A percentile compares a stretch with the other conserved stretches of the same genome.
Conservation (phyloP, 306 rosid species). For the Citrullus amarus region DNA sequence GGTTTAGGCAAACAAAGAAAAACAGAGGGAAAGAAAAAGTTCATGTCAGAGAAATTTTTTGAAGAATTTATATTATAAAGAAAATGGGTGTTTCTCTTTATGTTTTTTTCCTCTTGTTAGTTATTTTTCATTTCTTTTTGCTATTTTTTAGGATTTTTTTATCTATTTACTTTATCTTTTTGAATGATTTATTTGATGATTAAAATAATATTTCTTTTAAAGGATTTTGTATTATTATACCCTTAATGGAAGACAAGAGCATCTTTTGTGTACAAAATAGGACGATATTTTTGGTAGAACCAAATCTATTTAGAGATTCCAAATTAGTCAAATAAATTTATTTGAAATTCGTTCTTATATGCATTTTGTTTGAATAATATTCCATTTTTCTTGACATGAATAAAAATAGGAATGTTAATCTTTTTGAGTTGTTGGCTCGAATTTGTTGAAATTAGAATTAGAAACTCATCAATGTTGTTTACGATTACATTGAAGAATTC, state of each 20-base stretch:
- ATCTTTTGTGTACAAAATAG: background rate
- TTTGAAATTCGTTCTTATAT: background rate
- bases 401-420: too few species aligned
- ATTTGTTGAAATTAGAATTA: too few species aligned
- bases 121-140: background rate
- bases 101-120: background rate
- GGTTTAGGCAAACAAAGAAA: slow-evolving; percentile 6
- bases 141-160: too few species aligned
- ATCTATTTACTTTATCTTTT: background rate
- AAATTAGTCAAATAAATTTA: background rate
- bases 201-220: background rate
- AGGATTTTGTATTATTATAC: background rate
- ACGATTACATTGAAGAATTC: too few species aligned
- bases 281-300: background rate
- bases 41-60: background rate
- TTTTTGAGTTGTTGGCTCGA: too few species aligned
- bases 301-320: background rate
- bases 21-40: background rate
- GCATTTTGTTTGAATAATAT: background rate
- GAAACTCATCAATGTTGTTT: too few species aligned
- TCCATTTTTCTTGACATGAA: too few species aligned
- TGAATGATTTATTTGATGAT: background rate
- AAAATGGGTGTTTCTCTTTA: background rate
- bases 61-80: background rate
- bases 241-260: background rate